A percentile compares a stretch with the other conserved stretches of the same genome.
Evolutionary conservation across 257 asterid species (phyloP).

Genomic region (Sherardia arvensis): DNA sequence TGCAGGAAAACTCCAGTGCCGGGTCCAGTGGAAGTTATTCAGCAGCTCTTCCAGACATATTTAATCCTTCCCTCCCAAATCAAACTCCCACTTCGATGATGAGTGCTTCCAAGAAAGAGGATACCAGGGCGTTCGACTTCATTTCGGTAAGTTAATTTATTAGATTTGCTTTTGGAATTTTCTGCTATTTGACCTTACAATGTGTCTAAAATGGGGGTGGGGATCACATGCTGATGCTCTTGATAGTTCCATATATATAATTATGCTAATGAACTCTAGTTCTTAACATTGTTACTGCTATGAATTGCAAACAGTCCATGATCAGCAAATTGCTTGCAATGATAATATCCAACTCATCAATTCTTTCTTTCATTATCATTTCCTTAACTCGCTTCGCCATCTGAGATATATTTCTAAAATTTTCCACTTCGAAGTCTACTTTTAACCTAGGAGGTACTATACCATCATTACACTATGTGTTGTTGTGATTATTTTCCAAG

Average conservation of each 20-base stretch:
- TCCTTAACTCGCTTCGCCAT: neutral
- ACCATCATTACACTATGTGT: neutral
- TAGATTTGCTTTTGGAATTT: neutral
- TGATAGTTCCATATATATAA: neutral
- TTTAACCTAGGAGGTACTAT: neutral
- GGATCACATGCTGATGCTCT: neutral
- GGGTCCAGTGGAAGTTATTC: constrained; percentile 41
- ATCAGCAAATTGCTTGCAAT: neutral
- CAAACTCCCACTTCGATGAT: constrained; percentile 77
- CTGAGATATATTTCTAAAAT: neutral
- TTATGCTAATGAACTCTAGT: neutral
- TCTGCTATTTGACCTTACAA: neutral
- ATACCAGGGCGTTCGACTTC: constrained; percentile 85
- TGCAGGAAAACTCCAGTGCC: constrained; percentile 38
- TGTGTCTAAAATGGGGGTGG: neutral
- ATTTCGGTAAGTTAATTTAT: constrained; percentile 60
- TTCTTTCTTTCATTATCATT: neutral
- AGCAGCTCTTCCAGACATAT: constrained; percentile 74
- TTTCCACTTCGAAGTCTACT: neutral
- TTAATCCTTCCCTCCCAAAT: constrained; percentile 52
- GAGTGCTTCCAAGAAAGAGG: constrained; percentile 71
- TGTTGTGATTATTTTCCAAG: neutral
- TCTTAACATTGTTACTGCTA: neutral
- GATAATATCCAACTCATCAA: neutral
- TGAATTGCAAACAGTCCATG: neutral